phyloP scores from a whole-genome alignment of 345 rosid species.

The Arabidopsis suecica region DNA sequence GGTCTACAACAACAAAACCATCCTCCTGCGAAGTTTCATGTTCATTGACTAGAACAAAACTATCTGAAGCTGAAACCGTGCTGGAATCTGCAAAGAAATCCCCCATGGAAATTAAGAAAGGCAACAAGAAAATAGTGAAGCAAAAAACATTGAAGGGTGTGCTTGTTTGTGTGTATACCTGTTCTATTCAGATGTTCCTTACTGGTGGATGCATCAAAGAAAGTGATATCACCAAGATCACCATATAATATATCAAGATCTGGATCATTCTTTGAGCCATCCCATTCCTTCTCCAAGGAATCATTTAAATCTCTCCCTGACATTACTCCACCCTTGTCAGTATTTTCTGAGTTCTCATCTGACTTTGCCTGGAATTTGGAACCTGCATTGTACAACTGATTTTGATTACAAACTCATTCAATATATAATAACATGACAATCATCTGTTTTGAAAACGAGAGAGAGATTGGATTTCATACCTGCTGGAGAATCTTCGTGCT shows the following conservation, averaged over 20 bases:
- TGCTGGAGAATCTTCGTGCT: conserved; percentile 10
- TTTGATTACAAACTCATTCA: conserved; percentile 26
- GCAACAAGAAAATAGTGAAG: conserved; percentile 18
- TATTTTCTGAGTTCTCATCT: conserved; percentile 31
- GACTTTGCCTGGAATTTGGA: conserved; percentile 22
- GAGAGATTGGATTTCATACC: conserved; percentile 16
- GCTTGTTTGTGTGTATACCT: conserved; percentile 15
- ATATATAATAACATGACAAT: conserved; percentile 12
- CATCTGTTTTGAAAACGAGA: neutral
- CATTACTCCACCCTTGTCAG: conserved; percentile 30
- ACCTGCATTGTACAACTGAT: conserved; percentile 35
- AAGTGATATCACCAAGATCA: conserved; percentile 46
- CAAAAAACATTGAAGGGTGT: neutral
- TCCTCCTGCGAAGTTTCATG: conserved; percentile 30
- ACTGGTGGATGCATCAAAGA: conserved; percentile 34
- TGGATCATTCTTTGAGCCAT: conserved; percentile 36
- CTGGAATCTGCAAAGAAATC: conserved; percentile 32
- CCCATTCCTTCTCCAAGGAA: conserved; percentile 44
- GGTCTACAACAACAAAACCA: conserved; percentile 32
- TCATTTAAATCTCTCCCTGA: conserved; percentile 43
- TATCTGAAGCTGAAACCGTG: neutral
- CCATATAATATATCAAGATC: conserved; percentile 38
- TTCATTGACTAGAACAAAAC: conserved; percentile 26
- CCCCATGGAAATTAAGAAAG: conserved; percentile 13
- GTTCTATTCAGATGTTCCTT: conserved; percentile 23